Evolutionary conservation across 495 filamentous ascomycete genomes (phyloP).

Genomic region (Cercophora newfieldiana): DNA sequence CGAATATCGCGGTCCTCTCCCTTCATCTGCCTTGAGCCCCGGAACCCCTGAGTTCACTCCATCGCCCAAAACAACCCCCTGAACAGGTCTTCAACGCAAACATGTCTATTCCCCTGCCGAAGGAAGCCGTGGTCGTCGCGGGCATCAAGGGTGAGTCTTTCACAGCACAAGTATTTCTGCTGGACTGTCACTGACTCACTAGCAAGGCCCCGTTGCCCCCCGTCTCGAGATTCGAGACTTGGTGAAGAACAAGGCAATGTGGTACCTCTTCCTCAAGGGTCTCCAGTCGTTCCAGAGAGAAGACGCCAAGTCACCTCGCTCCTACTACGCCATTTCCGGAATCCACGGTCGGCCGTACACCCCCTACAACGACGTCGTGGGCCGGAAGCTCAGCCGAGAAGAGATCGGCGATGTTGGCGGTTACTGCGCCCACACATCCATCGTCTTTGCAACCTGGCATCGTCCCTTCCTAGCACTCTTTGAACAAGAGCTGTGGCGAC

Average conservation of each 20-base stretch:
- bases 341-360: not conserved
- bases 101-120: not conserved
- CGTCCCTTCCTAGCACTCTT: not conserved
- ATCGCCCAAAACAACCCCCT: too few relatives aligned
- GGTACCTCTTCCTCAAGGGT: constrained; percentile 1
- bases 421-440: not conserved
- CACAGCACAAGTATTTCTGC: not conserved
- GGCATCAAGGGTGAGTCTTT: not conserved
- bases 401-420: not conserved
- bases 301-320: not conserved
- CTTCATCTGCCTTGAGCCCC: too few relatives aligned
- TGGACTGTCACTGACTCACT: not conserved
- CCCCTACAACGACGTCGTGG: not conserved
- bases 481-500: not conserved
- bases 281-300: not conserved
- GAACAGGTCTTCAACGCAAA: too few relatives aligned
- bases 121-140: not conserved
- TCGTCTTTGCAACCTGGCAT: constrained; percentile 5
- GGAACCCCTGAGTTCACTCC: too few relatives aligned
- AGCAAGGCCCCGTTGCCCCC: not conserved
- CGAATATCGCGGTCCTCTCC: too few relatives aligned
- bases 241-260: not conserved
- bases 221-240: not conserved
- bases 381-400: not conserved
- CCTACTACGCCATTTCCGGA: not conserved